phyloP scores from a whole-genome alignment of 2,329 filamentous ascomycete genomes.

The Stagonosporopsis vannaccii region DNA sequence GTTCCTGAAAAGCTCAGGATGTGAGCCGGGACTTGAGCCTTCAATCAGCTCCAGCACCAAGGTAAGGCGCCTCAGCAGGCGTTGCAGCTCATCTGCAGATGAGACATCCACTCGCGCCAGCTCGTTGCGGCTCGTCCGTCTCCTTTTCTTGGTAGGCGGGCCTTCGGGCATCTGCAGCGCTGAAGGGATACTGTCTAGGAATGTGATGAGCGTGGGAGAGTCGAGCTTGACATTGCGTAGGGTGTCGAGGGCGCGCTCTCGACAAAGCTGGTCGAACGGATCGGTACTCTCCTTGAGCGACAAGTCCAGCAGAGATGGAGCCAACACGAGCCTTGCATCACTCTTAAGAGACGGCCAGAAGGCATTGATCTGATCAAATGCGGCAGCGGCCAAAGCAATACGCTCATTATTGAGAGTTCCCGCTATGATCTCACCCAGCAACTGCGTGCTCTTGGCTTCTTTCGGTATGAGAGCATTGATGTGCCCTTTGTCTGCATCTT shows the following conservation, averaged over 20 bases:
- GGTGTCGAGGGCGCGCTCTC: constrained; percentile 70
- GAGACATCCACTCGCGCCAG: constrained; percentile 67
- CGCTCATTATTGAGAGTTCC: constrained; percentile 55
- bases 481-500: constrained; percentile 61
- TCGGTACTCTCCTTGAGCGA: constrained; percentile 55
- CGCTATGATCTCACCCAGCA: constrained; percentile 60
- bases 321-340: constrained; percentile 65
- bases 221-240: constrained; percentile 77
- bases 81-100: constrained; percentile 70
- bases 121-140: constrained; percentile 78
- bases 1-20: constrained; percentile 77
- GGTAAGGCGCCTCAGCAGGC: constrained; percentile 77
- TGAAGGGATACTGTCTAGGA: constrained; percentile 77
- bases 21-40: constrained; percentile 74
- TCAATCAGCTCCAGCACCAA: constrained; percentile 90
- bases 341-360: constrained; percentile 78
- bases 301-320: constrained; percentile 69
- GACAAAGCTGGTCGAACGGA: constrained; percentile 49
- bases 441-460: constrained; percentile 64
- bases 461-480: constrained; percentile 62
- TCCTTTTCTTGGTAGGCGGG: constrained; percentile 77
- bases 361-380: constrained; percentile 72
- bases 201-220: constrained; percentile 73
- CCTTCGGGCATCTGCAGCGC: constrained; percentile 76
- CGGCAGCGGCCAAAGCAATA: constrained; percentile 66